These are phyloP conservation scores for Plasmodium coatneyi DNA, from an alignment of 169 alveolate species.

Conservation along the genomic window DNA sequence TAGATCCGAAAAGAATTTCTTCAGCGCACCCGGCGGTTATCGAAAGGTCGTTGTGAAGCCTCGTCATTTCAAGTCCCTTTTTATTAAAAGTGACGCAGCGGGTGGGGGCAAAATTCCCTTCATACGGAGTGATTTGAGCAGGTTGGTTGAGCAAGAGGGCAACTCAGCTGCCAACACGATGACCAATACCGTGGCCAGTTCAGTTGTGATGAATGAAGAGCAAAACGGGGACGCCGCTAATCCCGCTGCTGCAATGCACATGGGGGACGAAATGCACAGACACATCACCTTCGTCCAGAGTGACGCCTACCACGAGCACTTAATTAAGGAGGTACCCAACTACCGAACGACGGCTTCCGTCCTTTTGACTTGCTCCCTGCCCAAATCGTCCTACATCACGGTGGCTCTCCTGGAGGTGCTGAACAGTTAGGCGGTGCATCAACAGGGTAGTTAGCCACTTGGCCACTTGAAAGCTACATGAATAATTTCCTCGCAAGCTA, in stretches of 20 bases:
- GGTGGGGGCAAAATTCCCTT: constrained; percentile 77
- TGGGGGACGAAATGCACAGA: constrained; percentile 4
- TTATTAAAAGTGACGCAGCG: constrained; percentile 77
- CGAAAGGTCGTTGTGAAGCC: constrained; percentile 88
- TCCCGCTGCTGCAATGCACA: neutral
- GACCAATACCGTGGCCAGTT: neutral
- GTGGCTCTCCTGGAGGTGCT: constrained; percentile 79
- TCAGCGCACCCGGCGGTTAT: constrained; percentile 86
- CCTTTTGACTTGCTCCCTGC: constrained; percentile 76
- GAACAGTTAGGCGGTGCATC: constrained; percentile 16
- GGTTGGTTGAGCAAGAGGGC: neutral
- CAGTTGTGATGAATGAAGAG: neutral
- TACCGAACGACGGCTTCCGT: constrained; percentile 51
- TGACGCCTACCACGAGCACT: constrained; percentile 35
- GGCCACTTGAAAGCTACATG: neutral
- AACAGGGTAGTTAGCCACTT: neutral
- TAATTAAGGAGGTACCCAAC: constrained; percentile 58
- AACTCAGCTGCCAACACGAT: neutral
- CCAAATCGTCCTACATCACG: constrained; percentile 82
- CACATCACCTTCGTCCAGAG: constrained; percentile 4
- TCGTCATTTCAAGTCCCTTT: constrained; percentile 81
- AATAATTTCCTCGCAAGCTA: neutral
- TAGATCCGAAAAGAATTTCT: constrained; percentile 73
- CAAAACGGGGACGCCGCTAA: neutral
- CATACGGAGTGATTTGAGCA: constrained; percentile 45